Evolutionary conservation across 2,329 filamentous ascomycete genomes (phyloP).

Genomic region (Colletotrichum sp.): DNA sequence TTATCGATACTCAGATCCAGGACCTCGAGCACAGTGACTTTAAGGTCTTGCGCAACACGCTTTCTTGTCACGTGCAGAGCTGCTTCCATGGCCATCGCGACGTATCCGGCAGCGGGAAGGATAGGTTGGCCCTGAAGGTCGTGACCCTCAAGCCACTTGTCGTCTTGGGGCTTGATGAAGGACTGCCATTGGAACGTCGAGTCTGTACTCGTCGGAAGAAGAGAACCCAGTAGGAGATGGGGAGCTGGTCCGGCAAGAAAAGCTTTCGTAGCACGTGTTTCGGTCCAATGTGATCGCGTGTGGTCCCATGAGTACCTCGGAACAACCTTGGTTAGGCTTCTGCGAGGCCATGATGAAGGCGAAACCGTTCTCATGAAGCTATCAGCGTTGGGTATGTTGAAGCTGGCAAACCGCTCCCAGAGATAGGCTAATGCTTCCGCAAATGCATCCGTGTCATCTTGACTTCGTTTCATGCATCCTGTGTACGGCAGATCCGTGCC

Average conservation of each 20-base stretch:
- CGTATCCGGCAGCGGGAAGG: constrained; percentile 48
- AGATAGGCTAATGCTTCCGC: constrained; percentile 21
- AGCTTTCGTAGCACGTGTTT: constrained; percentile 10
- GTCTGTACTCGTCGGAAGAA: background rate
- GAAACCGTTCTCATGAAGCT: background rate
- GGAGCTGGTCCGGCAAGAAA: constrained; percentile 10
- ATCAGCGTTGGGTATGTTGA: background rate
- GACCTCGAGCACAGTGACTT: background rate
- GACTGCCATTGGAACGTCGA: background rate
- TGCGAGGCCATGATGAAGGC: background rate
- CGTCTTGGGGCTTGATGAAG: constrained; percentile 27
- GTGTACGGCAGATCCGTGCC: constrained; percentile 26
- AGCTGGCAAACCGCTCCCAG: constrained; percentile 24
- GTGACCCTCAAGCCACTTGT: constrained; percentile 41
- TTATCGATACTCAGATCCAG: constrained; percentile 5
- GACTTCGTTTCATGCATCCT: constrained; percentile 24
- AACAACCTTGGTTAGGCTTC: constrained; percentile 24
- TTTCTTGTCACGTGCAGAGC: constrained; percentile 6
- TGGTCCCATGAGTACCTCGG: constrained; percentile 49
- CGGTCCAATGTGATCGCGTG: constrained; percentile 32
- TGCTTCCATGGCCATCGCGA: constrained; percentile 50
- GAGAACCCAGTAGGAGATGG: constrained; percentile 34
- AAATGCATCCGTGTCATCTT: constrained; percentile 22
- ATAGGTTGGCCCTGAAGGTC: constrained; percentile 38
- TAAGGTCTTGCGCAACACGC: background rate